Evolutionary conservation across 139 green algal genomes (phyloP).

Genomic region (Auxenochlorella pyrenoidosa): DNA sequence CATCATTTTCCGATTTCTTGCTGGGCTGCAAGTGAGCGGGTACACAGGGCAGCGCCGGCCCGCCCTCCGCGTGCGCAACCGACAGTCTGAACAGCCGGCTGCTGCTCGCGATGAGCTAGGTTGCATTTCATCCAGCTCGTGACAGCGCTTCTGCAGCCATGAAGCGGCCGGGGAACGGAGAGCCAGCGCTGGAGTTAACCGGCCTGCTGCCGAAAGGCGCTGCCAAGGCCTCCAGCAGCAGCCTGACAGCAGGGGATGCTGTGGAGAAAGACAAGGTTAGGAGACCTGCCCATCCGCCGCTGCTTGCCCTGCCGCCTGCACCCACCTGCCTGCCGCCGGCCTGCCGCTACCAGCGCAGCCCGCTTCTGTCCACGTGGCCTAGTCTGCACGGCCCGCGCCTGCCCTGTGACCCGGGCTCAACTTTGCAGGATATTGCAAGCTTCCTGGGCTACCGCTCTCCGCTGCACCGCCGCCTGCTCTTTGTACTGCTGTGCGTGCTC

Average conservation of each 20-base stretch:
- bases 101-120: no score
- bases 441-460: constrained; percentile 36
- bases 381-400: neutral
- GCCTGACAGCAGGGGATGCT: no score
- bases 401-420: neutral
- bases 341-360: no score
- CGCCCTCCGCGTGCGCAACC: no score
- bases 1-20: no score
- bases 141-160: no score
- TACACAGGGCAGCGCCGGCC: no score
- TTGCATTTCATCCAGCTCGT: no score
- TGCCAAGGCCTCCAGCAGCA: neutral
- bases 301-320: neutral
- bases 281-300: neutral
- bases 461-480: constrained; percentile 21
- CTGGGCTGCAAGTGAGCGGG: no score
- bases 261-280: neutral
- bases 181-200: neutral
- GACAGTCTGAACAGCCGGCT: no score
- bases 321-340: neutral
- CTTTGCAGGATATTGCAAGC: constrained; percentile 22
- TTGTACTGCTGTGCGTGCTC: constrained; percentile 18
- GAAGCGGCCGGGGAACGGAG: no score
- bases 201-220: neutral
- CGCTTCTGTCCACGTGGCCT: no score